phyloP scores from a whole-genome alignment of 352 stramenopile species.

The Globisporangium cederbergense region DNA sequence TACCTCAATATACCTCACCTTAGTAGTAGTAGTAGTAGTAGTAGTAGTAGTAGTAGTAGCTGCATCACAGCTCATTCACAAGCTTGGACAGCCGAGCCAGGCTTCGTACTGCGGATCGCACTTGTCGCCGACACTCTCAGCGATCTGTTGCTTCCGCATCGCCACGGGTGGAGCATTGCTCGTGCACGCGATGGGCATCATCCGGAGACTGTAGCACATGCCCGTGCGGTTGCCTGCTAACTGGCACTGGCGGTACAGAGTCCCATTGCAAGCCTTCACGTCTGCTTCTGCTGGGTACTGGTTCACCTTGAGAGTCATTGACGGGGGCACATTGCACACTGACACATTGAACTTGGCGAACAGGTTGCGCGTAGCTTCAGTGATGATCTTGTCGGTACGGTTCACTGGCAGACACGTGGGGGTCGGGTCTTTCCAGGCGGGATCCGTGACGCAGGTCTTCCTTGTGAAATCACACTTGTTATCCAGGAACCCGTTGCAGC shows the following conservation, averaged over 20 bases:
- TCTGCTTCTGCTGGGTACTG: constrained; percentile 6
- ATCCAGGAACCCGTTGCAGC: constrained; percentile 19
- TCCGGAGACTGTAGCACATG: constrained; percentile 27
- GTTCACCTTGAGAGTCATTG: not conserved
- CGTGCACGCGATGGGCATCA: constrained; percentile 7
- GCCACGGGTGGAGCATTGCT: not conserved
- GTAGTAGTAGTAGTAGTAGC: too few species aligned
- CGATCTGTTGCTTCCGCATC: constrained; percentile 4
- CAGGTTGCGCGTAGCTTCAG: not conserved
- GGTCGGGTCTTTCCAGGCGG: not conserved
- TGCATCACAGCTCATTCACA: too few species aligned
- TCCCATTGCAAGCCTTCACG: constrained; percentile 31
- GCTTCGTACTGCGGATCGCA: too few species aligned
- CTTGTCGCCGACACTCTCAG: not conserved
- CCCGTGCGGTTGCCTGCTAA: constrained; percentile 7
- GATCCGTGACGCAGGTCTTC: not conserved
- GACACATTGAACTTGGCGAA: too few species aligned
- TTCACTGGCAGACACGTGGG: not conserved
- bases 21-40: too few species aligned
- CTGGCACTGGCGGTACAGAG: too few species aligned
- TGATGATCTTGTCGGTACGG: not conserved
- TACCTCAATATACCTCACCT: too few species aligned
- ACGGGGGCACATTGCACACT: not conserved
- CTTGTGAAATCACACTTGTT: constrained; percentile 10
- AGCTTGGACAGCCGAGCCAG: too few species aligned